Conservation (phyloP, 2,329 filamentous ascomycete genomes). For the Penicillium janthinellum region DNA sequence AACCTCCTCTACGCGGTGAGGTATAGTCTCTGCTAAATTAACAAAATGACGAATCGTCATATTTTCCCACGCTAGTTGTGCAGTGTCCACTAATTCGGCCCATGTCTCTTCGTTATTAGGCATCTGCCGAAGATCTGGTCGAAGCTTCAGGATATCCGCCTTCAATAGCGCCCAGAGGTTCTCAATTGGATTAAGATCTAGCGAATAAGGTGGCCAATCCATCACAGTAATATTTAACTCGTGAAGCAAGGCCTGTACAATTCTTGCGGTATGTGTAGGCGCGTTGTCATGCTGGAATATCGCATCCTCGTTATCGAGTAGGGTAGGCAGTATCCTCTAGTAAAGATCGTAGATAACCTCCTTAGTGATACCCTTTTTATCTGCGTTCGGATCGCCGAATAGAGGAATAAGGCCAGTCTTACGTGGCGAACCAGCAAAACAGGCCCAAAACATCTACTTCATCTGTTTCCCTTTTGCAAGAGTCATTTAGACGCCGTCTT, state of each 20-base stretch:
- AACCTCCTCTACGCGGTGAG: neutral
- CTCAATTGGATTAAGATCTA: slow-evolving; percentile 24
- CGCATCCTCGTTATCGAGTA: slow-evolving; percentile 4
- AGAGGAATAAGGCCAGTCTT: slow-evolving; percentile 10
- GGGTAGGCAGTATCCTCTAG: slow-evolving; percentile 11
- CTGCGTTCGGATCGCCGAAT: slow-evolving; percentile 10
- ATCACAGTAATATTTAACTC: slow-evolving; percentile 16
- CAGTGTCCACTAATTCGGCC: neutral
- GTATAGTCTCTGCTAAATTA: slow-evolving; percentile 5
- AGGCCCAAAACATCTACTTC: slow-evolving; percentile 24
- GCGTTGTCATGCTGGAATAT: slow-evolving; percentile 21
- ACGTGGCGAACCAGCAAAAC: slow-evolving; percentile 7
- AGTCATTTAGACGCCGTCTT: slow-evolving; percentile 6
- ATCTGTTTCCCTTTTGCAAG: slow-evolving; percentile 1
- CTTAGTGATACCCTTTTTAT: slow-evolving; percentile 6
- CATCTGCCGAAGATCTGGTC: slow-evolving; percentile 7
- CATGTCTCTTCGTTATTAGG: slow-evolving; percentile 1
- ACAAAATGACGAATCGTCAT: neutral
- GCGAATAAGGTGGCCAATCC: neutral
- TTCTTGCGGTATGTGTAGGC: slow-evolving; percentile 7
- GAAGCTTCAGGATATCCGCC: slow-evolving; percentile 13
- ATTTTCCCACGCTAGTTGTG: neutral
- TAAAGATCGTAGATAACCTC: slow-evolving; percentile 19
- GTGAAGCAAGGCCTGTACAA: slow-evolving; percentile 7
- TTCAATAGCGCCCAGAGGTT: slow-evolving; percentile 19